Evolutionary conservation across 179 eudicot species (phyloP), one percentile per base, ranked within the genome.

Genomic region (Silene vulgaris): DNA sequence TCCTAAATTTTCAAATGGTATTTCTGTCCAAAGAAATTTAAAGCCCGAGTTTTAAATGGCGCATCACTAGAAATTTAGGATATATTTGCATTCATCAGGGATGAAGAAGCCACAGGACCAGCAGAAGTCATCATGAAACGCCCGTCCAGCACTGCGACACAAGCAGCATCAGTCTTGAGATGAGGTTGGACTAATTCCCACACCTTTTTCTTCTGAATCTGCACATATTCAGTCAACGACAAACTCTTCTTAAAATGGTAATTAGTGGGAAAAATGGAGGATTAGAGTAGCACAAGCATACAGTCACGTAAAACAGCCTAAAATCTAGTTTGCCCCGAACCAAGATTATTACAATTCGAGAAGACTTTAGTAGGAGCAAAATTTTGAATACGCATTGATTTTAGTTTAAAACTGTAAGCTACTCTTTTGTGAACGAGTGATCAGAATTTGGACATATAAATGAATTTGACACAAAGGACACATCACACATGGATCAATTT

Each of bases 131-230:
- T 84, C 97, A 93, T 92, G 75, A 50, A 65, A 82, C 84, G 83
- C 56, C 32, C 83, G 65, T 85, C 88, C 59, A 92, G 90, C 79
- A 78, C 48, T 65, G 96, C 97, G 70, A 84, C 81, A 65, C 93
- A 75, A 74, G 90, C 74, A 50, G 78, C 82, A 80, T 93, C 92
- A 8, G 99, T 92, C 78, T 83, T 89, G 8, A 92, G 90, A 86
- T 90, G 97, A 69, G 99, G 97, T 79, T 95, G 99, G 57, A 95
- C 89, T 21, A 76, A 73, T 80, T 95, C 99, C 99, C 99, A 95
- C 3, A 90, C 81, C 87, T 92, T 95, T 81, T 95, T 95, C 97
- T 95, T 95, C 84, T 88, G 97, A 81, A 90, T 82, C 97, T 91
- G 91, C 81, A 83, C 21, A 20, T 71, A 56, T 40, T 14, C 17